These are phyloP conservation scores for Suillus fuscotomentosus DNA, from an alignment of 768 basidiomycete species.

Conservation along the genomic window DNA sequence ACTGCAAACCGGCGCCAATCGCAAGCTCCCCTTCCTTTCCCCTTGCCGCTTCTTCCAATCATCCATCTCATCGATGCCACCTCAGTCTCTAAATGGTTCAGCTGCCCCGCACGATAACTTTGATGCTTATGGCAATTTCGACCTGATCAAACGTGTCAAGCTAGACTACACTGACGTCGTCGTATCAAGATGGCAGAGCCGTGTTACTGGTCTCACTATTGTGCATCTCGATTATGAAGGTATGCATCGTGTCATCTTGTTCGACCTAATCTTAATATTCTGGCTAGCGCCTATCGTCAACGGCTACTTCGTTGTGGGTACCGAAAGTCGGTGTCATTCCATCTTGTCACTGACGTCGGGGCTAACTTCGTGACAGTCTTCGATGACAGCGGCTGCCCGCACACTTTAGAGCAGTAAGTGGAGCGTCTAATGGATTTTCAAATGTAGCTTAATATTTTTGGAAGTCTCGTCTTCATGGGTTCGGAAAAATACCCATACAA, in stretches of 20 bases:
- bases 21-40: conserved; percentile 6
- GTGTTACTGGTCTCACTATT: conserved; percentile 82
- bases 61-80: conserved; percentile 29
- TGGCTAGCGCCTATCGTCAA: conserved; percentile 79
- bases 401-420: conserved; percentile 91
- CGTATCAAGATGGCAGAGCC: conserved; percentile 87
- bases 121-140: conserved; percentile 71
- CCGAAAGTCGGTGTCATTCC: conserved; percentile 66
- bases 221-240: conserved; percentile 92
- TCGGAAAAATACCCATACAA: conserved; percentile 96
- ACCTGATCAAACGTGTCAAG: conserved; percentile 73
- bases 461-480: conserved; percentile 89
- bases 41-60: conserved; percentile 10
- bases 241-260: conserved; percentile 27
- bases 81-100: conserved; percentile 17
- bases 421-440: neutral
- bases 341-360: neutral
- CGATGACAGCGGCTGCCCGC: conserved; percentile 92
- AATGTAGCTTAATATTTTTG: conserved; percentile 1
- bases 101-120: conserved; percentile 13
- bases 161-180: conserved; percentile 76
- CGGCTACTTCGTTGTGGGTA: conserved; percentile 86
- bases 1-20: conserved; percentile 3
- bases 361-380: conserved; percentile 56
- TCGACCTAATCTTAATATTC: conserved; percentile 16